phyloP scores from a whole-genome alignment of 1,139 yeast species.

The Protomyces macrosporus region DNA sequence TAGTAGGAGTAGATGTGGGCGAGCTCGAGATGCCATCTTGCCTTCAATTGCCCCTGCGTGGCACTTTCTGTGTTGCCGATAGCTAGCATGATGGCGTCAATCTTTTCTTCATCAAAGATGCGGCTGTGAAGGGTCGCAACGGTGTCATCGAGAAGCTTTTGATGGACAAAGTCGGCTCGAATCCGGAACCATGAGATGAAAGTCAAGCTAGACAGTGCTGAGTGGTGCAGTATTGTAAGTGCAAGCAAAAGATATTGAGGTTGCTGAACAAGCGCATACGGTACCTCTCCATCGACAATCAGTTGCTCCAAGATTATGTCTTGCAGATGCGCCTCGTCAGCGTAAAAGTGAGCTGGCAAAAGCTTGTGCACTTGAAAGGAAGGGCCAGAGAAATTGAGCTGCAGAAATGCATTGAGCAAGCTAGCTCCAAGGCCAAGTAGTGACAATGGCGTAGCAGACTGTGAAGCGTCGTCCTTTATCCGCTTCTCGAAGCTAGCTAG shows the following conservation, averaged over 20 bases:
- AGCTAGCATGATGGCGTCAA: constrained; percentile 31
- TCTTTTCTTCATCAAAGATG: constrained; percentile 34
- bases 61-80: constrained; percentile 2
- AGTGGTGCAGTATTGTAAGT: constrained; percentile 31
- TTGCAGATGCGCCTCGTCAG: background rate
- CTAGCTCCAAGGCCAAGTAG: constrained; percentile 38
- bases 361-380: constrained; percentile 40
- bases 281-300: constrained; percentile 33
- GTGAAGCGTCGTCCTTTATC: background rate
- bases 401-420: constrained; percentile 63
- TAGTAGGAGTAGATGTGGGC: constrained; percentile 42
- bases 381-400: constrained; percentile 83
- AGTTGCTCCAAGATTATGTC: constrained; percentile 35
- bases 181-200: constrained; percentile 38
- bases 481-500: background rate
- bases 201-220: background rate
- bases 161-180: constrained; percentile 39
- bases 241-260: constrained; percentile 38
- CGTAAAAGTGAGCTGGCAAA: constrained; percentile 24
- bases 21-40: constrained; percentile 36
- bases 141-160: constrained; percentile 37
- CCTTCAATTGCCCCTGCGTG: constrained; percentile 41
- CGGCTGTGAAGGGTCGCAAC: constrained; percentile 37
- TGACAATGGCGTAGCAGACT: background rate
- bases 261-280: constrained; percentile 37